Evolutionary conservation across 495 filamentous ascomycete species (phyloP).

Genomic region (Aspergillus leporis): DNA sequence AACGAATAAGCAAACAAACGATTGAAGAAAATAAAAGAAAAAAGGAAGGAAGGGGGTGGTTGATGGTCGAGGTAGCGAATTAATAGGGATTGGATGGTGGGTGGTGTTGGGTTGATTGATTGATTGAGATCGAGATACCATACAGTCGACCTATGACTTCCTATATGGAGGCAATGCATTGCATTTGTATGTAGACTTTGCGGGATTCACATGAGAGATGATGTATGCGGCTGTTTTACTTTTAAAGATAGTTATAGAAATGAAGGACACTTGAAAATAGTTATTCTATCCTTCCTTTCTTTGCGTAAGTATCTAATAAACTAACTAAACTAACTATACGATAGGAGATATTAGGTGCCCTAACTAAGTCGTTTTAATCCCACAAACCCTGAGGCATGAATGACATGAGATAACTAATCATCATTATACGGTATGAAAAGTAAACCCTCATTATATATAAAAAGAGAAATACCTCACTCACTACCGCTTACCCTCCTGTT

Average conservation of each 20-base stretch:
- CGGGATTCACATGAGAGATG: neutral
- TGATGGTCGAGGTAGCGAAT: neutral
- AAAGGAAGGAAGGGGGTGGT: neutral
- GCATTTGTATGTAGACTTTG: neutral
- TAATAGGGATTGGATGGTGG: neutral
- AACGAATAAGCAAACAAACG: too few relatives aligned
- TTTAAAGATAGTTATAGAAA: neutral
- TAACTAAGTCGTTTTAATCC: too few relatives aligned
- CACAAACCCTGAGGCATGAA: too few relatives aligned
- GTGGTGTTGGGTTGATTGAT: neutral
- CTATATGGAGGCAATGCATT: neutral
- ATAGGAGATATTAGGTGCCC: too few relatives aligned
- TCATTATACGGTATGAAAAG: too few relatives aligned
- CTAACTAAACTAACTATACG: too few relatives aligned
- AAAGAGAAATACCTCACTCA: too few relatives aligned
- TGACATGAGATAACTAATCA: too few relatives aligned
- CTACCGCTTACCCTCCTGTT: slow-evolving; percentile 23
- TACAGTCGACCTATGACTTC: neutral
- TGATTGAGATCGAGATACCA: neutral
- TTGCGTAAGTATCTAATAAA: too few relatives aligned
- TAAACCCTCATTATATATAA: neutral
- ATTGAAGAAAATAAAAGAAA: neutral
- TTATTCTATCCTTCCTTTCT: neutral
- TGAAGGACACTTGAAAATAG: neutral
- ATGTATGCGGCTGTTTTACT: neutral